phyloP scores from a whole-genome alignment of 495 filamentous ascomycete genomes.

The Letharia columbiana region DNA sequence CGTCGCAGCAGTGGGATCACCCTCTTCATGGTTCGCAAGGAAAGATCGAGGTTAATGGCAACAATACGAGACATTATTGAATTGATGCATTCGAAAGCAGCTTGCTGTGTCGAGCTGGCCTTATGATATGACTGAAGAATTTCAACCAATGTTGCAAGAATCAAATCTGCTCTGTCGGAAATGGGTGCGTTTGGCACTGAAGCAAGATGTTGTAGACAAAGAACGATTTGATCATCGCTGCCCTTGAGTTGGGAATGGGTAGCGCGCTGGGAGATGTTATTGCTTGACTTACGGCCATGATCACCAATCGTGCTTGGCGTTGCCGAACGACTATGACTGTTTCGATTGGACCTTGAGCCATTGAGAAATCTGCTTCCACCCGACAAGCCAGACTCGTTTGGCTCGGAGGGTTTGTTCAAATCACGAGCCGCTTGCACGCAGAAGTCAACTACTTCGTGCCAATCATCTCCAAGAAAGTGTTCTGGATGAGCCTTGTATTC shows the following conservation, averaged over 20 bases:
- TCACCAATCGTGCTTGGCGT: slow-evolving; percentile 14
- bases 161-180: slow-evolving; percentile 44
- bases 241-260: slow-evolving; percentile 24
- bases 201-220: slow-evolving; percentile 58
- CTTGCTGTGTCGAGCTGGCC: slow-evolving; percentile 54
- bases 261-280: slow-evolving; percentile 4
- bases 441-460: slow-evolving; percentile 61
- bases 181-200: slow-evolving; percentile 65
- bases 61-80: slow-evolving; percentile 54
- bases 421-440: slow-evolving; percentile 46
- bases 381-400: background rate
- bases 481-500: slow-evolving; percentile 68
- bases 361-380: background rate
- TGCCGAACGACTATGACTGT: slow-evolving; percentile 16
- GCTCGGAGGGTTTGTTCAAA: slow-evolving; percentile 8
- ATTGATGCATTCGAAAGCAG: slow-evolving; percentile 70
- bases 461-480: slow-evolving; percentile 56
- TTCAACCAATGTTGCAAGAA: slow-evolving; percentile 50
- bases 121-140: slow-evolving; percentile 54
- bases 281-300: slow-evolving; percentile 5
- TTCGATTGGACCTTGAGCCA: background rate
- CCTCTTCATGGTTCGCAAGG: slow-evolving; percentile 45
- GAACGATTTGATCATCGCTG: slow-evolving; percentile 49
- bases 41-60: slow-evolving; percentile 57
- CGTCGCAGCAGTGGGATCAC: slow-evolving; percentile 62